A percentile compares a stretch with the other conserved stretches of the same genome.
Evolutionary conservation across 148 eudicot genomes (phyloP).

Genomic region (Rhododendron molle): DNA sequence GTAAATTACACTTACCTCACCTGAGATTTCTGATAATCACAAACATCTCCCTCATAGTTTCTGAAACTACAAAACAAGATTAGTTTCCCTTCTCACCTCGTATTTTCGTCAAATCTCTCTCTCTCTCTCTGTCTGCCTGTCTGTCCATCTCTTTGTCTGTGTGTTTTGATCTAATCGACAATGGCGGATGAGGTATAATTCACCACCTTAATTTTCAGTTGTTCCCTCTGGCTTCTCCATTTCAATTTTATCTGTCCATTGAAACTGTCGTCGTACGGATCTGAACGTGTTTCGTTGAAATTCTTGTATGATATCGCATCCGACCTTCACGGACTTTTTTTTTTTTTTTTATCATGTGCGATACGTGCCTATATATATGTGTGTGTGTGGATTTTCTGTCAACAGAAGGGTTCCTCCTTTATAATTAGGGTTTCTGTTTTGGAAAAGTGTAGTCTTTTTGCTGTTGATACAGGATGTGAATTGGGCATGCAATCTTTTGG

Average conservation of each 20-base stretch:
- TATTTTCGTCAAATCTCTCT: background rate
- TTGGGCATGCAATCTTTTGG: background rate
- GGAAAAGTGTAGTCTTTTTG: background rate
- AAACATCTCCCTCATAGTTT: background rate
- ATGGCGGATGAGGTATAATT: background rate
- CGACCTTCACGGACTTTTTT: background rate
- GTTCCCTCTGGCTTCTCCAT: background rate
- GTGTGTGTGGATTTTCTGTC: background rate
- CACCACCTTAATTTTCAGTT: background rate
- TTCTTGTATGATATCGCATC: background rate
- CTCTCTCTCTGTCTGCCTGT: background rate
- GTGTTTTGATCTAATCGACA: background rate
- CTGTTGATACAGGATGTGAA: background rate
- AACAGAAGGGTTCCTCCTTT: background rate
- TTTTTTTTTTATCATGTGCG: background rate
- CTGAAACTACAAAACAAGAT: background rate
- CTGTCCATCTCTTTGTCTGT: too few relatives aligned
- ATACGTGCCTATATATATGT: background rate
- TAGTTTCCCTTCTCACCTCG: background rate
- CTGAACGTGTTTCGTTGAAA: background rate
- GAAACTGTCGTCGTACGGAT: background rate
- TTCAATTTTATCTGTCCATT: background rate
- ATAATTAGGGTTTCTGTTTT: background rate
- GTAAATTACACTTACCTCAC: background rate
- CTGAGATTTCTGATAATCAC: background rate